Base-by-base conservation (phyloP, 495 filamentous ascomycete genomes). In the Trichocladium uniseriatum region DNA sequence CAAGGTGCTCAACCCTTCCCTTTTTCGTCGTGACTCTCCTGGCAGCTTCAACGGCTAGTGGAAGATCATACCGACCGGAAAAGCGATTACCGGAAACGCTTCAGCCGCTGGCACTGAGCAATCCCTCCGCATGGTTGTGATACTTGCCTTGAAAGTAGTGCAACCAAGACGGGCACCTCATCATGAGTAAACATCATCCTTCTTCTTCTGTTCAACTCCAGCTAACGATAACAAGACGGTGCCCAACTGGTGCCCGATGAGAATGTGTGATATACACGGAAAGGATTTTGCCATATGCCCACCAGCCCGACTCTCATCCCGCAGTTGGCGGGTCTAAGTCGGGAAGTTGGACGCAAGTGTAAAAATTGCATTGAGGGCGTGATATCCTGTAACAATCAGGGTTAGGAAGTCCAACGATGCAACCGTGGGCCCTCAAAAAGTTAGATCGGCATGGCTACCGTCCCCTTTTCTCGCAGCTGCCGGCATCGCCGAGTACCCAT, bases 31-130 rank as follows among this genome's bases (percentile, higher is more conserved):
- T 45, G 46, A 35, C 28, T 35, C 40, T 28, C 7, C 34, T 41
- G 42, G 45, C 41, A 24, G 46, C 52, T 45, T 46, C 52, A 41
- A 32, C 46, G 34, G 43, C 35, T 39, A n/a, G 18, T 35, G 29
- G 15, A 27, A 7, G 22, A 7, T 29, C 31, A 13, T 14, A 5
- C n/a, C 31, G 13, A n/a, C n/a, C n/a, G n/a, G n/a, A 15, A 31
- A 37, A 29, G 31, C 10, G 32, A 36, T 29, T 43, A 39, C 47
- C 47, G 32, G 29, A 11, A 13, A 14, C 45, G 18, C 38, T 24
- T 42, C 38, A 49, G 31, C 38, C 38, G 20, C 29, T 7, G 31
- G 9, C 15, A 9, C 38, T 35, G 16, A 6, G 7, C 20, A 11
- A 14, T 10, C 6, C 20, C 14, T 14, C 15, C n/a, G 16, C 20